Conservation (phyloP, 345 rosid genomes). For the Acer saccharum region DNA sequence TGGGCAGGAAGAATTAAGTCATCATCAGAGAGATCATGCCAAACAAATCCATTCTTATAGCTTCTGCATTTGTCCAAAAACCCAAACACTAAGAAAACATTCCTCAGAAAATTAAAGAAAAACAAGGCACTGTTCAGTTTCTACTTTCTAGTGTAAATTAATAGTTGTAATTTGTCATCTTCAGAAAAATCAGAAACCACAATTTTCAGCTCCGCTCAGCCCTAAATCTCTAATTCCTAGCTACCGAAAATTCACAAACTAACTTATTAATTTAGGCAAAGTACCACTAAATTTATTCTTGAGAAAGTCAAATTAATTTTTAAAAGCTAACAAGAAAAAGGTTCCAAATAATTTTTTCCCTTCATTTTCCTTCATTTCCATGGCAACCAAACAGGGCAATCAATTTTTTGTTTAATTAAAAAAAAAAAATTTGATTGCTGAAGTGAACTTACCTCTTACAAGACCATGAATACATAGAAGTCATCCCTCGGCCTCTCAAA, state of each 20-base stretch:
- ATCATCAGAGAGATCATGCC: slow-evolving; percentile 93
- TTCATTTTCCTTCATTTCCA: slow-evolving; percentile 11
- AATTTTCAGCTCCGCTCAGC: neutral
- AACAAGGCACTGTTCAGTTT: neutral
- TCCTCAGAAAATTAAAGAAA: neutral
- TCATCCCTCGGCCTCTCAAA: slow-evolving; percentile 94
- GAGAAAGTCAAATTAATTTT: too few relatives aligned
- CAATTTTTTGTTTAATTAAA: neutral
- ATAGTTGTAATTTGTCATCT: too few relatives aligned
- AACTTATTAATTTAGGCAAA: neutral
- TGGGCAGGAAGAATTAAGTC: slow-evolving; percentile 86
- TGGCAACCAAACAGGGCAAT: slow-evolving; percentile 15
- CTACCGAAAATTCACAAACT: neutral
- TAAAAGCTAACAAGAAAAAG: too few relatives aligned
- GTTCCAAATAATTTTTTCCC: neutral
- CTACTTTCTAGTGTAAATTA: neutral
- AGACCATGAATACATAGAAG: slow-evolving; percentile 92
- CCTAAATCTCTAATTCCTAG: too few relatives aligned
- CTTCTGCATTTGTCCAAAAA: slow-evolving; percentile 49
- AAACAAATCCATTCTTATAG: slow-evolving; percentile 95
- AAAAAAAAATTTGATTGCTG: neutral
- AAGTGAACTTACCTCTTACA: slow-evolving; percentile 61
- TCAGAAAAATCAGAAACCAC: too few relatives aligned
- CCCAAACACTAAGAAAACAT: neutral
- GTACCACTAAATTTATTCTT: too few relatives aligned